Evolutionary conservation across 2,329 filamentous ascomycete species (phyloP).

Genomic region (Mycogone perniciosa): DNA sequence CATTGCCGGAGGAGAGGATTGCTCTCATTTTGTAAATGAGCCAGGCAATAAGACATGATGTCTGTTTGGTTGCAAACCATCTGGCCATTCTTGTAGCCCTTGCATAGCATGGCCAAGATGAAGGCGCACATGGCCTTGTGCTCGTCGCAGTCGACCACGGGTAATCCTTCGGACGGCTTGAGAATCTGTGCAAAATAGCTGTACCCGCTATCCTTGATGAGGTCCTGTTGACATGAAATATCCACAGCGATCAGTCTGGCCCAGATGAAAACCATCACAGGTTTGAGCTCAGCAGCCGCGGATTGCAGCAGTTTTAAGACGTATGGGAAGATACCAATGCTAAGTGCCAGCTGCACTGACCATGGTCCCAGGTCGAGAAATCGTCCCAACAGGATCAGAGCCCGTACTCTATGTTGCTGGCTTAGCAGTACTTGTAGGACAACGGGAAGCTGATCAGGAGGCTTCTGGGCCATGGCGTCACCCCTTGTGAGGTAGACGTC

Average conservation of each 20-base stretch:
- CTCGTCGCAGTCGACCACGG: conserved; percentile 81
- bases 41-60: conserved; percentile 80
- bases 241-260: conserved; percentile 92
- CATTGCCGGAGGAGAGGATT: conserved; percentile 89
- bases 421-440: conserved; percentile 93
- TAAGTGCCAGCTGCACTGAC: conserved; percentile 96
- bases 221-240: conserved; percentile 83
- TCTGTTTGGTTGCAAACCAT: conserved; percentile 86
- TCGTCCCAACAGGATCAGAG: conserved; percentile 83
- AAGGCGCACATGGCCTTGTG: conserved; percentile 99
- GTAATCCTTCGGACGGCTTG: conserved; percentile 74
- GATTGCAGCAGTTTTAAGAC: conserved; percentile 96
- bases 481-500: conserved; percentile 87
- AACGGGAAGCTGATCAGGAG: conserved; percentile 91
- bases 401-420: conserved; percentile 86
- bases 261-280: conserved; percentile 99
- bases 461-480: conserved; percentile 72
- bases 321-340: conserved; percentile 97
- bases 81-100: conserved; percentile 86
- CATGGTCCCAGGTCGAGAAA: conserved; percentile 95
- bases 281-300: conserved; percentile 87
- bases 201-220: conserved; percentile 95
- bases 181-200: conserved; percentile 94
- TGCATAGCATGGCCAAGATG: conserved; percentile 95
- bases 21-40: conserved; percentile 76